Evolutionary conservation across 2,329 filamentous ascomycete genomes (phyloP).

Genomic region (Lasiodiplodia hormozganensis): DNA sequence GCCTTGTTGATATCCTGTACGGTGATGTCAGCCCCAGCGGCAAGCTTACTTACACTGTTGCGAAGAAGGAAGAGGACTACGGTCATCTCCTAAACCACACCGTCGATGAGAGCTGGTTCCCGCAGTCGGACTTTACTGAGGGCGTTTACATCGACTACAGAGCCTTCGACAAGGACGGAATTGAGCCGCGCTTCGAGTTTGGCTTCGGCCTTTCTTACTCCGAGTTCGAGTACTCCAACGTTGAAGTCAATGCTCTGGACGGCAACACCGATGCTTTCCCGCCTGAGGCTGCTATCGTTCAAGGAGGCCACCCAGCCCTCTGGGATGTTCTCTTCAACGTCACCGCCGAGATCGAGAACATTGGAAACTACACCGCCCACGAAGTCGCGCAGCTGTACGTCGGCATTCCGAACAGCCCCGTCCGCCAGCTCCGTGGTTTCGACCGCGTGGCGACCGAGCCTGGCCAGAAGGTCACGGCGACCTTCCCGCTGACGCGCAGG

Average conservation of each 20-base stretch:
- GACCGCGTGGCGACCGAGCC: constrained; percentile 31
- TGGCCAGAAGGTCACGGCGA: constrained; percentile 46
- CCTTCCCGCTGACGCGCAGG: constrained; percentile 56
- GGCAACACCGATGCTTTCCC: constrained; percentile 22
- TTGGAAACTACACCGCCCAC: constrained; percentile 21
- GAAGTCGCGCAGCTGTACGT: constrained; percentile 34
- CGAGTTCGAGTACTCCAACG: constrained; percentile 65
- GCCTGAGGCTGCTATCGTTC: constrained; percentile 15
- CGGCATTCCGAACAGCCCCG: constrained; percentile 42
- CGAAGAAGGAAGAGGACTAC: constrained; percentile 75
- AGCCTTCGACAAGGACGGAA: constrained; percentile 63
- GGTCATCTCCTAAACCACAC: constrained; percentile 55
- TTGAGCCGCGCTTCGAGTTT: constrained; percentile 70
- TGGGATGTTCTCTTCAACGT: constrained; percentile 29
- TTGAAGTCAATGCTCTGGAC: constrained; percentile 53
- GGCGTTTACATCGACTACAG: constrained; percentile 56
- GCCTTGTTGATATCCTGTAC: constrained; percentile 38
- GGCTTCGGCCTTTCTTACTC: constrained; percentile 73
- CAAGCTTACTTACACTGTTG: constrained; percentile 88
- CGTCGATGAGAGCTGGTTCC: constrained; percentile 35
- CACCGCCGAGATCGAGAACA: constrained; percentile 32
- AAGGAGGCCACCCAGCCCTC: constrained; percentile 29
- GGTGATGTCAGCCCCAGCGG: constrained; percentile 71
- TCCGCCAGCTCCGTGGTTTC: constrained; percentile 31
- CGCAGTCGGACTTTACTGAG: constrained; percentile 51